These are phyloP conservation scores for Penicillium cosmopolitanum DNA, from an alignment of 495 filamentous ascomycete genomes.

Conservation along the genomic window DNA sequence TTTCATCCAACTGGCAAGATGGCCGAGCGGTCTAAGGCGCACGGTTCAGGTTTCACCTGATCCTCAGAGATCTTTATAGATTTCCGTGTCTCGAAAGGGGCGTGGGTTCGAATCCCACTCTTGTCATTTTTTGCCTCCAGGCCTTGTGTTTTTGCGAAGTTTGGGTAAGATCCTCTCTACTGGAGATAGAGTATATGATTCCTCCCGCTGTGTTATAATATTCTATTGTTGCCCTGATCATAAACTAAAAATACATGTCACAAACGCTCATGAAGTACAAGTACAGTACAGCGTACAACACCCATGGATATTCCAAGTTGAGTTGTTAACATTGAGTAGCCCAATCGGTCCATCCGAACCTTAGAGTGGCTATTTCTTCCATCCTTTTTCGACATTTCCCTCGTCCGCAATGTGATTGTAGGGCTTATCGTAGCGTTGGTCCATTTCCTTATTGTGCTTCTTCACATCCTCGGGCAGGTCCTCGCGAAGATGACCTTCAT, in stretches of 20 bases:
- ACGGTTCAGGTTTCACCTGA: slow-evolving; percentile 38
- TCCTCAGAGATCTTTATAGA: slow-evolving; percentile 19
- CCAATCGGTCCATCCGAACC: too few species aligned
- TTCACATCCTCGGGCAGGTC: slow-evolving; percentile 44
- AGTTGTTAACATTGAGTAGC: too few species aligned
- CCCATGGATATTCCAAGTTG: too few species aligned
- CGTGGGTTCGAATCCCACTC: slow-evolving; percentile 46
- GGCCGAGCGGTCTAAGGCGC: slow-evolving; percentile 45
- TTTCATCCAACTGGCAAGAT: slow-evolving; percentile 32
- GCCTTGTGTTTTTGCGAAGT: too few species aligned
- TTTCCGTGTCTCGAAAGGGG: slow-evolving; percentile 32
- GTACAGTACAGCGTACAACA: not conserved
- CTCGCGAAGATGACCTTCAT: slow-evolving; percentile 26
- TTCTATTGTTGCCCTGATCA: too few species aligned
- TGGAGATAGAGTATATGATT: too few species aligned
- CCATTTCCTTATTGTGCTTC: slow-evolving; percentile 40
- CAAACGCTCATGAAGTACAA: not conserved
- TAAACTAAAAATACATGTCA: too few species aligned
- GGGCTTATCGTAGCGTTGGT: slow-evolving; percentile 39
- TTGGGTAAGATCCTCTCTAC: too few species aligned
- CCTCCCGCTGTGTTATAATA: too few species aligned
- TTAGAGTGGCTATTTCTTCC: slow-evolving; percentile 2
- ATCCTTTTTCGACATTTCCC: slow-evolving; percentile 28
- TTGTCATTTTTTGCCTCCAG: slow-evolving; percentile 26
- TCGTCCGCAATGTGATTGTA: slow-evolving; percentile 41